These are phyloP conservation scores for Malassezia caprae DNA, from an alignment of 1,284 basidiomycete genomes.

Conservation along the genomic window DNA sequence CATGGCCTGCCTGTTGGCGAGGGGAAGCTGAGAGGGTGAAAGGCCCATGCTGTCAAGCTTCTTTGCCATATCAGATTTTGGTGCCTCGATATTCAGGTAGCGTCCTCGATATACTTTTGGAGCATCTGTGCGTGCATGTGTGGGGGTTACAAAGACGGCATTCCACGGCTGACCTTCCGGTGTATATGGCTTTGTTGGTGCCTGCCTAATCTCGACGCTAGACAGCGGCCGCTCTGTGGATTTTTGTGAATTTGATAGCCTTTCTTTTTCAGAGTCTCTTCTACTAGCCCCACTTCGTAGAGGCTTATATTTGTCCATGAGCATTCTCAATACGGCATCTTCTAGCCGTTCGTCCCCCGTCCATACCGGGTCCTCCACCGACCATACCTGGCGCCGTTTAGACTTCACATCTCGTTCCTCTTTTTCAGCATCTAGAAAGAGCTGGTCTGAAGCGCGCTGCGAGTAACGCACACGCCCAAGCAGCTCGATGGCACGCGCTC, in stretches of 20 bases:
- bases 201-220: not conserved
- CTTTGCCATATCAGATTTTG: constrained; percentile 15
- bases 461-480: not conserved
- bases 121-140: constrained; percentile 15
- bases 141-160: constrained; percentile 34
- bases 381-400: not conserved
- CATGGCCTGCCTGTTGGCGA: constrained; percentile 52
- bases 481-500: not conserved
- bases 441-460: not conserved
- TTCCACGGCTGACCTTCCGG: constrained; percentile 33
- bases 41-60: constrained; percentile 25
- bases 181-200: constrained; percentile 23
- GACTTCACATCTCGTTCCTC: not conserved
- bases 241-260: constrained; percentile 13
- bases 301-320: constrained; percentile 44
- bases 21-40: constrained; percentile 15
- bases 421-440: constrained; percentile 7
- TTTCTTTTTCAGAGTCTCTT: constrained; percentile 4
- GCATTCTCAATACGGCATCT: constrained; percentile 36
- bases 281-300: constrained; percentile 6
- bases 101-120: not conserved
- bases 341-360: constrained; percentile 36
- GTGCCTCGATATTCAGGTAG: not conserved
- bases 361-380: constrained; percentile 27
- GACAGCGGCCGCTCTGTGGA: not conserved